phyloP scores from a whole-genome alignment of 345 rosid genomes.

The Syzygium aromaticum region DNA sequence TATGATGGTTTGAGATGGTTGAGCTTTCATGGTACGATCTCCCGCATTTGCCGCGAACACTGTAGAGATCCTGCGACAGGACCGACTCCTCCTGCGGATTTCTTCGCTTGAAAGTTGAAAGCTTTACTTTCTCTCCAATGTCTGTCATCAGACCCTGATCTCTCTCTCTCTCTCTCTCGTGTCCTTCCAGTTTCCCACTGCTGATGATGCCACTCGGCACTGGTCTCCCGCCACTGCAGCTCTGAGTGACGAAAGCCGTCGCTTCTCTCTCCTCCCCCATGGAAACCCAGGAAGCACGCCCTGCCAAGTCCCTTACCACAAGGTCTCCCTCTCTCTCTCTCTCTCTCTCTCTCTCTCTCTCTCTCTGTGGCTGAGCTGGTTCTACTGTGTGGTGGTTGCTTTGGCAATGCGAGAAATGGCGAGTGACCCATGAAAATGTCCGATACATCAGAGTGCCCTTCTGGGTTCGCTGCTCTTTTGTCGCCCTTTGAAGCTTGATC shows the following conservation, averaged over 20 bases:
- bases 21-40: neutral
- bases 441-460: neutral
- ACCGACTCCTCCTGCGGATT: neutral
- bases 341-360: neutral
- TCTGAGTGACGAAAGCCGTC: neutral
- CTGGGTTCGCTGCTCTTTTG: neutral
- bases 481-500: neutral
- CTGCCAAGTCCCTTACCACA: neutral
- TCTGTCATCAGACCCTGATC: neutral
- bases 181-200: neutral
- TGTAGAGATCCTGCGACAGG: neutral
- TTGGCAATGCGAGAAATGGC: neutral
- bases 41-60: neutral
- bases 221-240: neutral
- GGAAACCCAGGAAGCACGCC: neutral
- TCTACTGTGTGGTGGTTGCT: neutral
- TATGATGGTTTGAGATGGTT: too few species aligned
- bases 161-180: neutral
- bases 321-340: neutral
- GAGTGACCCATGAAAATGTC: neutral
- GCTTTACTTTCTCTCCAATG: neutral
- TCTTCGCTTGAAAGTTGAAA: neutral
- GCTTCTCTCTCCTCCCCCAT: neutral
- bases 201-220: neutral
- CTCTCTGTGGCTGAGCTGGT: neutral